phyloP scores from a whole-genome alignment of 2,329 filamentous ascomycete genomes.

The Daldinia sp. region DNA sequence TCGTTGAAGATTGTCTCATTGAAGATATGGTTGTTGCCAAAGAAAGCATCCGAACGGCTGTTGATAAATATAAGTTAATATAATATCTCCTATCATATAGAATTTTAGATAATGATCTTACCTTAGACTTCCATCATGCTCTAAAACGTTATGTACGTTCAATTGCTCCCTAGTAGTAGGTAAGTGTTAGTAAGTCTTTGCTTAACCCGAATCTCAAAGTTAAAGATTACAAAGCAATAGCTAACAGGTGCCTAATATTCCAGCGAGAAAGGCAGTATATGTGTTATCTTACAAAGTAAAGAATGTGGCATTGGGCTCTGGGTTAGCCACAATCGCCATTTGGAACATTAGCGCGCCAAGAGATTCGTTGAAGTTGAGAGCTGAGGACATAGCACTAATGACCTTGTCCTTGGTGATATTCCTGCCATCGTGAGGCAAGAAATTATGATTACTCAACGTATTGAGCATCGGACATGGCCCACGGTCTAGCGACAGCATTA shows the following conservation, averaged over 20 bases:
- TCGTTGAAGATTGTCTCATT: conserved; percentile 64
- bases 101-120: conserved; percentile 31
- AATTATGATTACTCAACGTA: conserved; percentile 64
- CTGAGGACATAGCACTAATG: conserved; percentile 55
- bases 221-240: background rate
- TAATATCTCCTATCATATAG: background rate
- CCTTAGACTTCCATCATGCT: conserved; percentile 63
- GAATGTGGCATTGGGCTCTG: conserved; percentile 58
- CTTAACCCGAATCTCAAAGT: background rate
- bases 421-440: conserved; percentile 60
- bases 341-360: conserved; percentile 58
- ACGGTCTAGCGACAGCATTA: conserved; percentile 48
- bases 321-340: conserved; percentile 58
- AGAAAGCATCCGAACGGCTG: conserved; percentile 62
- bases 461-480: conserved; percentile 65
- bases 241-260: background rate
- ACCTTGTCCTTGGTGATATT: conserved; percentile 56
- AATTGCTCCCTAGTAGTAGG: conserved; percentile 53
- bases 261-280: background rate
- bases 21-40: conserved; percentile 65
- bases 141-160: conserved; percentile 60
- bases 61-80: background rate
- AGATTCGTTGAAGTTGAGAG: conserved; percentile 58
- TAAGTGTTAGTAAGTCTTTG: background rate
- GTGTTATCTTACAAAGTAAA: conserved; percentile 52